Conservation (phyloP, 495 filamentous ascomycete species). For the Tuber aestivum region DNA sequence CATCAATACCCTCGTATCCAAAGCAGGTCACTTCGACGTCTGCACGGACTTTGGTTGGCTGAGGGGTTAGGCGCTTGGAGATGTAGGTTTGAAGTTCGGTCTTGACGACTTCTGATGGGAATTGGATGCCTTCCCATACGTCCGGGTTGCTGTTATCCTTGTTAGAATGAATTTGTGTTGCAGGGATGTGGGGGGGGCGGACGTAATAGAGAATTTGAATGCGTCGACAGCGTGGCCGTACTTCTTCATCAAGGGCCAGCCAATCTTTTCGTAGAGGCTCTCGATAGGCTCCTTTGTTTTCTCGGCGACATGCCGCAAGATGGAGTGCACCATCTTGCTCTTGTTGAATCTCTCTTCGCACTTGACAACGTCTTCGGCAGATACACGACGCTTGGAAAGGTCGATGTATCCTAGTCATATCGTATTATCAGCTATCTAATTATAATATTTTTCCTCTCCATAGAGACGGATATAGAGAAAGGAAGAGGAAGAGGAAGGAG, state of each 20-base stretch:
- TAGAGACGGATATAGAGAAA: constrained; percentile 7
- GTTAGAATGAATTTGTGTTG: constrained; percentile 6
- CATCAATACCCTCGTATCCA: constrained; percentile 96
- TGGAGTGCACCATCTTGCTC: constrained; percentile 97
- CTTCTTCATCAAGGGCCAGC: constrained; percentile 94
- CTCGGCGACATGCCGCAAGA: constrained; percentile 96
- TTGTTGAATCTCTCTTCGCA: constrained; percentile 99
- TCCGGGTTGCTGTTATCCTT: constrained; percentile 67
- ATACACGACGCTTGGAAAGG: constrained; percentile 95
- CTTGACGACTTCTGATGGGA: constrained; percentile 77
- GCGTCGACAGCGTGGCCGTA: constrained; percentile 95
- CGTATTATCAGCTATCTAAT: constrained; percentile 12
- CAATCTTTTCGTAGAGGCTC: constrained; percentile 84
- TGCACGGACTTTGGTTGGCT: constrained; percentile 94
- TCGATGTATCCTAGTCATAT: constrained; percentile 75
- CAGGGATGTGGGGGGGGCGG: constrained; percentile 42
- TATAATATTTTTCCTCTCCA: constrained; percentile 10
- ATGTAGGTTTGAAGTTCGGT: constrained; percentile 89
- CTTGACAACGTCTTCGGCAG: constrained; percentile 92
- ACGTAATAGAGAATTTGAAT: constrained; percentile 98
- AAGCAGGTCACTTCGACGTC: constrained; percentile 99
- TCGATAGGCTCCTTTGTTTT: constrained; percentile 92
- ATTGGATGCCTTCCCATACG: constrained; percentile 86
- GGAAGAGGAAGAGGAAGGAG: constrained; percentile 1
- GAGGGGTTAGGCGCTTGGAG: constrained; percentile 88